phyloP scores from a whole-genome alignment of 176 grass and related monocot species.

The Raddia distichophylla region DNA sequence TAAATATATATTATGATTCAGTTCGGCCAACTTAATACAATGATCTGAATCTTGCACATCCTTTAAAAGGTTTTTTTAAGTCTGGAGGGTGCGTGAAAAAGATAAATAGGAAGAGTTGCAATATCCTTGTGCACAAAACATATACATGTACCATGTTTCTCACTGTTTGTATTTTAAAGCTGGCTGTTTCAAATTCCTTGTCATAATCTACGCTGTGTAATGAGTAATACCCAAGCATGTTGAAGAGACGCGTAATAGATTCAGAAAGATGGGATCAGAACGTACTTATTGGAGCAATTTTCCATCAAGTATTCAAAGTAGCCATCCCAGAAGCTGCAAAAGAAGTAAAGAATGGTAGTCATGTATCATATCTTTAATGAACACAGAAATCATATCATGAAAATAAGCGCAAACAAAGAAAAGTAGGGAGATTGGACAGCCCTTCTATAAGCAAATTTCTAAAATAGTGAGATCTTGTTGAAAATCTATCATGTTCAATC shows the following conservation, averaged over 20 bases:
- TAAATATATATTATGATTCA: conserved; percentile 14
- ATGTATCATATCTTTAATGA: conserved; percentile 23
- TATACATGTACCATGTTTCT: background rate
- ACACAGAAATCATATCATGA: conserved; percentile 33
- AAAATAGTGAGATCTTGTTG: background rate
- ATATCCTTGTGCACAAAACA: conserved; percentile 10
- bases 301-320: conserved; percentile 99
- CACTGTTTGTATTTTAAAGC: conserved; percentile 23
- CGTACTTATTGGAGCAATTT: conserved; percentile 89
- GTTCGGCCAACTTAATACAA: conserved; percentile 34
- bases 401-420: conserved; percentile 40
- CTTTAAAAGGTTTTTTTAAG: conserved; percentile 9
- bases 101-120: conserved; percentile 14
- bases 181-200: conserved; percentile 29
- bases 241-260: conserved; percentile 34
- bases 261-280: conserved; percentile 25
- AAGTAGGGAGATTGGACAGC: conserved; percentile 2
- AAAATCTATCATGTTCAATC: conserved; percentile 26
- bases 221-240: conserved; percentile 7
- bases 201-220: conserved; percentile 7
- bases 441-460: background rate
- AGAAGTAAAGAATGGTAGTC: conserved; percentile 51
- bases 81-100: background rate
- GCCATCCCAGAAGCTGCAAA: conserved; percentile 96
- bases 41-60: conserved; percentile 5